phyloP scores from a whole-genome alignment of 2,329 filamentous ascomycete species.

The Sporothrix inflata region DNA sequence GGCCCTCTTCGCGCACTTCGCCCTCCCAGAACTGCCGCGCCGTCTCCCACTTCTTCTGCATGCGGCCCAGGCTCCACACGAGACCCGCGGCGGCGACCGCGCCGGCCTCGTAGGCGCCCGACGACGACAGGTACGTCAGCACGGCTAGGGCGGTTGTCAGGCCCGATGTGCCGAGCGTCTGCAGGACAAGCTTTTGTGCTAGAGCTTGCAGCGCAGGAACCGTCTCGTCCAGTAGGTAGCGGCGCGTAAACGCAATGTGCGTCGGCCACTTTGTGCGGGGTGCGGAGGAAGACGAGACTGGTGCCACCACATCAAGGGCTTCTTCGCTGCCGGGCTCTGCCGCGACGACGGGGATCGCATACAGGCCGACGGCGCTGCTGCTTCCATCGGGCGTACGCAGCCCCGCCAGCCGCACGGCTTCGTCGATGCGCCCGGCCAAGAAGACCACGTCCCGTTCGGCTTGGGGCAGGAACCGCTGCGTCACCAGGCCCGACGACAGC shows the following conservation, averaged over 20 bases:
- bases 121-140: conserved; percentile 60
- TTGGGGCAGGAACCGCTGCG: conserved; percentile 73
- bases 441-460: conserved; percentile 84
- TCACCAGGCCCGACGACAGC: conserved; percentile 78
- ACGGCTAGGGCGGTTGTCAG: conserved; percentile 59
- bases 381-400: conserved; percentile 26
- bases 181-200: conserved; percentile 73
- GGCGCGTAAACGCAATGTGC: conserved; percentile 72
- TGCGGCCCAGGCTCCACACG: conserved; percentile 60
- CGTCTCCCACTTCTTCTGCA: conserved; percentile 66
- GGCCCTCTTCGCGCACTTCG: conserved; percentile 68
- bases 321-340: neutral
- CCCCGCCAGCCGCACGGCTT: conserved; percentile 34
- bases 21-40: conserved; percentile 66
- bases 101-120: conserved; percentile 63
- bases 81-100: conserved; percentile 64
- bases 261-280: conserved; percentile 64
- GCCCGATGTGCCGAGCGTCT: conserved; percentile 73
- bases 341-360: conserved; percentile 36
- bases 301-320: neutral
- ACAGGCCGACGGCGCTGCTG: conserved; percentile 30
- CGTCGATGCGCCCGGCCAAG: conserved; percentile 66
- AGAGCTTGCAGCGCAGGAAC: conserved; percentile 72
- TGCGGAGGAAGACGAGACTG: neutral
- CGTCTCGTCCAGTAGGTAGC: conserved; percentile 66